Percentiles rank a stretch among this genome's conserved stretches.
Conservation (phyloP, 495 filamentous ascomycete species). For the Echria macrotheca region DNA sequence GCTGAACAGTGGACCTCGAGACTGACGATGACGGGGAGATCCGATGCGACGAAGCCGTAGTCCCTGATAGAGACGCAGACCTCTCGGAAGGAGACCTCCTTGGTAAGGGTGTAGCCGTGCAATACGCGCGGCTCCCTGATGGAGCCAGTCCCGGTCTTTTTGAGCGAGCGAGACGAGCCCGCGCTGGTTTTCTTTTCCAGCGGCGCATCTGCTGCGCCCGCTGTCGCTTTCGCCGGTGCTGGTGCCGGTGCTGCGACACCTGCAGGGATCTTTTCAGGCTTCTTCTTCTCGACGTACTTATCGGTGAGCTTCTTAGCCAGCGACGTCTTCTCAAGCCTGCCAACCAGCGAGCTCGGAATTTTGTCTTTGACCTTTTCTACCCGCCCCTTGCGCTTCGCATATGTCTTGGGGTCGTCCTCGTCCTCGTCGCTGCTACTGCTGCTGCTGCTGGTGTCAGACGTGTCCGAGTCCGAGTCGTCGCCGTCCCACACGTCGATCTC, state of each 20-base stretch:
- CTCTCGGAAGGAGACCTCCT: conserved; percentile 74
- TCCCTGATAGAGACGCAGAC: conserved; percentile 77
- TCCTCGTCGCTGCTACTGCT: no score
- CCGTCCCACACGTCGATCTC: conserved; percentile 98
- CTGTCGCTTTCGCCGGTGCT: conserved; percentile 35
- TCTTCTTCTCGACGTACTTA: conserved; percentile 24
- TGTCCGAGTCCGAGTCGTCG: conserved; percentile 47
- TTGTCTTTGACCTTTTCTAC: conserved; percentile 31
- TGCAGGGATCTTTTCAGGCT: conserved; percentile 27
- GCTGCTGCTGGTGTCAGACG: conserved; percentile 20
- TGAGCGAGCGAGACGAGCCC: conserved; percentile 3
- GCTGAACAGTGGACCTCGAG: conserved; percentile 78
- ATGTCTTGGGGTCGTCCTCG: conserved; percentile 20
- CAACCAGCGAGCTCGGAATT: conserved; percentile 32
- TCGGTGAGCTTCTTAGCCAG: conserved; percentile 33
- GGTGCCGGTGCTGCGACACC: conserved; percentile 18
- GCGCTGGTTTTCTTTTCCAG: conserved; percentile 22
- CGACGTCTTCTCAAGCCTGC: conserved; percentile 33
- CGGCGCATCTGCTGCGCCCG: conserved; percentile 15
- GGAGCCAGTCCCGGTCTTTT: conserved; percentile 1
- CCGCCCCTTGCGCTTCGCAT: conserved; percentile 18
- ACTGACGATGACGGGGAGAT: conserved; percentile 81
- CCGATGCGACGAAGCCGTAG: conserved; percentile 63
- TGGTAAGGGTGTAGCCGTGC: conserved; percentile 87
- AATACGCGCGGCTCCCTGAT: conserved; percentile 67